Base-by-base conservation (phyloP, 805 yeast species). In the Torulaspora indica region DNA sequence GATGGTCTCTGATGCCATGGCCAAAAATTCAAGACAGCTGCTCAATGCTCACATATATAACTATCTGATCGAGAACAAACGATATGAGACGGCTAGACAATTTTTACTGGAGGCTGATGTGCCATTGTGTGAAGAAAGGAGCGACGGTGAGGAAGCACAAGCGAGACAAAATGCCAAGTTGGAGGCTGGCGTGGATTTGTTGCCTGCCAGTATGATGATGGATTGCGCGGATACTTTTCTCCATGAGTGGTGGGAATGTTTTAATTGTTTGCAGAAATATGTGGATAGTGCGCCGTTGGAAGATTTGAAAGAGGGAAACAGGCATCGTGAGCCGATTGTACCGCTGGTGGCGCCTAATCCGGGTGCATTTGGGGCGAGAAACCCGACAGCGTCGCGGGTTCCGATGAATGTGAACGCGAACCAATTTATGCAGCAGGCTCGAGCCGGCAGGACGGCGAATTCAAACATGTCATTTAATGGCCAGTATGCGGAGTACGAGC, bases 191-290 rank as follows among this genome's bases (percentile, higher is more conserved):
- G 44, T 47, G n/a, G 39, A 33, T 45, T 51, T 60, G 14, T 55
- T 67, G 3, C 61, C 62, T 14, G 64, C 67, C 2, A 64, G 70
- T 45, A 71, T 69, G 72, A 56, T 72, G 29, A 68, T 69, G 64
- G 62, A 69, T 25, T 63, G 71, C 1, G 67, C 69, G 3, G 77
- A 74, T 15, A 69, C 78, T 0, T 75, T 76, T 47, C 56, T 78
- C 10, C 57, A 73, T 38, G 81, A 78, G 49, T 78, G 82, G 82
- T 78, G 81, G 79, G 69, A 71, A 40, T 60, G 72, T 8, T 53
- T 78, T 10, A 73, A 78, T 75, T 65, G 74, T 12, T 45, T 74
- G n/a, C 77, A 75, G 49, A 65, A 72, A 8, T 71, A 68, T 40
- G 69, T 76, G 4, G 68, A 70, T 42, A 57, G 57, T 4, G 57